Base-by-base conservation (phyloP, 345 rosid species). In the Toxicodendron radicans region DNA sequence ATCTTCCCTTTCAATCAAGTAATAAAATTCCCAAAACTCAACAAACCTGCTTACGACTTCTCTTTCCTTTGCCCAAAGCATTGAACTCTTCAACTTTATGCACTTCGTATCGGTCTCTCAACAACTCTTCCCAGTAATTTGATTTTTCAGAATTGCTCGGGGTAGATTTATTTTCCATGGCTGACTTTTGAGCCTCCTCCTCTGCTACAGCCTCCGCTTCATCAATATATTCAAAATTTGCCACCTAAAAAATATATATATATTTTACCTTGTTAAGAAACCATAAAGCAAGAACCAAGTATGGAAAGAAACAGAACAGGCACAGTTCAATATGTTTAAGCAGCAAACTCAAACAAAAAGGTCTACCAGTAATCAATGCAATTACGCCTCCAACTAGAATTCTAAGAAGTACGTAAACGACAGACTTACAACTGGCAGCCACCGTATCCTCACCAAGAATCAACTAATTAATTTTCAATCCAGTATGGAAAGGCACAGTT, bases 151-250 rank as follows among this genome's bases (percentile, higher is more conserved):
- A 75, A 83, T 60, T 86, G 73, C 75, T 83, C 56, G 77, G 23
- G 17, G 85, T 75, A 74, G 87, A 76, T 80, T 86, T 91, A 8
- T 76, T 82, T 82, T 93, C 97, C 66, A 80, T 74, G 16, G 83
- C 86, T 9, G 80, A 84, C 78, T 86, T 91, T 79, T 80, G 90
- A 53, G 88, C 91, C 83, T 83, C 86, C 73, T 82, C 87, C 80
- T 87, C 88, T 21, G 87, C 94, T 20, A 79, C 92, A 23, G 88
- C 91, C 80, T 90, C 90, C 41, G 66, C 91, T 85, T 96, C 95
- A 0, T 93, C 99, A 68, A 92, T 90, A 76, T 85, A 96, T 85
- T 93, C 97, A 69, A 96, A 96, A 82, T 96, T 96, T 56, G 99
- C 98, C 67, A 96, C 99, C 99, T 96, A 78, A 68, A 71, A 72